Percentiles rank a stretch among this genome's conserved stretches.
Evolutionary conservation across 2,329 filamentous ascomycete genomes (phyloP).

Genomic region (Fusarium chuoi): DNA sequence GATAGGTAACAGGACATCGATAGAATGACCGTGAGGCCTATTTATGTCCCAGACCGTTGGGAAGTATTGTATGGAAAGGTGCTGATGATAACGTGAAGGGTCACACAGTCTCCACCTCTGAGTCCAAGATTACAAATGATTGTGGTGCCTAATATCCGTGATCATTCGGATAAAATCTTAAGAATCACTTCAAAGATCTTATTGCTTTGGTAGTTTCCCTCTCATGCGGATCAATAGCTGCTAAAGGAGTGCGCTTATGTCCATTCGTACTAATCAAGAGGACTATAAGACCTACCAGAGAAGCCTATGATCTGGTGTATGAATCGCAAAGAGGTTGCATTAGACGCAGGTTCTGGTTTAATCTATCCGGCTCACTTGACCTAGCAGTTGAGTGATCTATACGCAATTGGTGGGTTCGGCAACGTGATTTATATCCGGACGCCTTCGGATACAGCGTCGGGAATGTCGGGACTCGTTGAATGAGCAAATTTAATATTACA

Average conservation of each 20-base stretch:
- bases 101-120: accelerated
- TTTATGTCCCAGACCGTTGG: neutral
- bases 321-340: accelerated
- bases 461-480: neutral
- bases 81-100: neutral
- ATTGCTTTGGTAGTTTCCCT: neutral
- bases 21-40: no score
- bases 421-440: neutral
- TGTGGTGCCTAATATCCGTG: neutral
- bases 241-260: accelerated
- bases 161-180: neutral
- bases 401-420: no score
- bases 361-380: accelerated
- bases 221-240: accelerated
- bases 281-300: accelerated
- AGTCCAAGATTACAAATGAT: neutral
- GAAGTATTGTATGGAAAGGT: accelerated
- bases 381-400: neutral
- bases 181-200: no score
- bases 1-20: accelerated
- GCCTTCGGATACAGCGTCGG: neutral
- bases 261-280: neutral
- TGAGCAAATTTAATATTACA: no score
- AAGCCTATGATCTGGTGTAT: neutral
- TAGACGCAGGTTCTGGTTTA: accelerated